Conservation (phyloP, 208 protist species). For the Trypanosoma grayi region DNA sequence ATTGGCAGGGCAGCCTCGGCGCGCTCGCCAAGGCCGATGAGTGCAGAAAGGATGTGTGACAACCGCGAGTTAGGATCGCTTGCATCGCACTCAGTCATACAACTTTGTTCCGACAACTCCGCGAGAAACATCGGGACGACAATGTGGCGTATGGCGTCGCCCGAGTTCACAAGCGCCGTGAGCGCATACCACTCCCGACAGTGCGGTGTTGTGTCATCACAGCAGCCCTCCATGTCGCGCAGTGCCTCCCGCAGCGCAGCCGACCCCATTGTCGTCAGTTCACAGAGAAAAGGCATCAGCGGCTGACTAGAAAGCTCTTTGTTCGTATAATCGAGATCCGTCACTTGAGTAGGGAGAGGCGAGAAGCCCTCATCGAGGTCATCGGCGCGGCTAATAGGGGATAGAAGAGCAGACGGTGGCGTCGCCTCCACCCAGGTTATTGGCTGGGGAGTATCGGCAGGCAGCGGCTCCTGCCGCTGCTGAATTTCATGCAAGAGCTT, state of each 20-base stretch:
- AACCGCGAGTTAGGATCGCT: not conserved
- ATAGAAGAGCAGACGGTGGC: not conserved
- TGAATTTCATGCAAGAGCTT: slow-evolving; percentile 8
- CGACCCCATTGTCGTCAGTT: slow-evolving; percentile 7
- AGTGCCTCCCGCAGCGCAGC: slow-evolving; percentile 10
- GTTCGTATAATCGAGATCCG: not conserved
- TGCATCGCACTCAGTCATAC: not conserved
- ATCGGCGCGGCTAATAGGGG: slow-evolving; percentile 7
- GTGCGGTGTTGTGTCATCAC: not conserved
- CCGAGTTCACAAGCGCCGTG: slow-evolving; percentile 56
- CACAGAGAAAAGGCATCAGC: slow-evolving; percentile 8
- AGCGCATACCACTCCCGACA: slow-evolving; percentile 34
- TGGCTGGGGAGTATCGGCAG: not conserved
- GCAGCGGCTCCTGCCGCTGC: not conserved
- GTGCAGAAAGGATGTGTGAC: slow-evolving; percentile 42
- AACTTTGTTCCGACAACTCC: slow-evolving; percentile 9
- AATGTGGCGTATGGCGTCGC: slow-evolving; percentile 30
- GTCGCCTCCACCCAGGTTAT: not conserved
- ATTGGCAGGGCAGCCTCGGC: slow-evolving; percentile 29
- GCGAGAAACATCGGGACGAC: slow-evolving; percentile 48
- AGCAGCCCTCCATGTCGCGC: not conserved
- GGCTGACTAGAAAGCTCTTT: not conserved
- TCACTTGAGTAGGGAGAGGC: not conserved
- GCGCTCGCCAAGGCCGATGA: slow-evolving; percentile 49
- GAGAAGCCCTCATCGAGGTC: not conserved